Percentiles rank a stretch among this genome's conserved stretches.
Evolutionary conservation across 257 asterid species (phyloP).

Genomic region (Jasminum sambac): DNA sequence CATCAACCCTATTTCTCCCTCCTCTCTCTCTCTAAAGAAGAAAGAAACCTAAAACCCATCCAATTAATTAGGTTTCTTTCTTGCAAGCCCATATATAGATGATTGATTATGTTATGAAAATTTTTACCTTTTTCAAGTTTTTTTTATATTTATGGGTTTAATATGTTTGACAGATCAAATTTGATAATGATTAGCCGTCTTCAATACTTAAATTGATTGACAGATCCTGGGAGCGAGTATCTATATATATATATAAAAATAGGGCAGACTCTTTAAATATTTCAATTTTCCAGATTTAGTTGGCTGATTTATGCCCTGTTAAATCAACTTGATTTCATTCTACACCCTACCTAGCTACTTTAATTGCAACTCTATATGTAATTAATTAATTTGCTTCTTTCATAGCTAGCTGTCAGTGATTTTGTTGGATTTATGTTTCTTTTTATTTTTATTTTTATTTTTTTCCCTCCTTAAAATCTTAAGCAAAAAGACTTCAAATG

Average conservation of each 20-base stretch:
- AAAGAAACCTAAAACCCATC: conserved; percentile 13
- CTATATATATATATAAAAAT: conserved; percentile 14
- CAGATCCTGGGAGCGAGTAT: conserved; percentile 35
- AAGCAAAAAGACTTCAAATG: background rate
- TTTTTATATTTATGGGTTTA: background rate
- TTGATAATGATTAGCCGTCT: conserved; percentile 20
- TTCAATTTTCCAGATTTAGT: conserved; percentile 48
- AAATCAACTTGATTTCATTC: conserved; percentile 9
- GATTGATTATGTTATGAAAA: background rate
- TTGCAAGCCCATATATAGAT: background rate
- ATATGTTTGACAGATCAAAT: conserved; percentile 3
- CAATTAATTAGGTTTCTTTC: conserved; percentile 1
- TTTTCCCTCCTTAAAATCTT: background rate
- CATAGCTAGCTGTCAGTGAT: conserved; percentile 55
- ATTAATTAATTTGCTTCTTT: conserved; percentile 27
- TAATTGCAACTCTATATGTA: conserved; percentile 31
- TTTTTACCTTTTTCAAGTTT: background rate
- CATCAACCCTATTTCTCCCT: conserved; percentile 1
- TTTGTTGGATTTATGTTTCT: conserved; percentile 32
- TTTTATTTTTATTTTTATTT: too few species aligned
- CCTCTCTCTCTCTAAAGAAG: conserved; percentile 10
- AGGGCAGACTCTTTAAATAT: conserved; percentile 35
- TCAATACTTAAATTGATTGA: conserved; percentile 27
- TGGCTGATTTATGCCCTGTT: conserved; percentile 2
- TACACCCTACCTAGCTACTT: conserved; percentile 10